A percentile compares a stretch with the other conserved stretches of the same genome.
Conservation (phyloP, 2,329 filamentous ascomycete genomes). For the Sclerotinia minor region DNA sequence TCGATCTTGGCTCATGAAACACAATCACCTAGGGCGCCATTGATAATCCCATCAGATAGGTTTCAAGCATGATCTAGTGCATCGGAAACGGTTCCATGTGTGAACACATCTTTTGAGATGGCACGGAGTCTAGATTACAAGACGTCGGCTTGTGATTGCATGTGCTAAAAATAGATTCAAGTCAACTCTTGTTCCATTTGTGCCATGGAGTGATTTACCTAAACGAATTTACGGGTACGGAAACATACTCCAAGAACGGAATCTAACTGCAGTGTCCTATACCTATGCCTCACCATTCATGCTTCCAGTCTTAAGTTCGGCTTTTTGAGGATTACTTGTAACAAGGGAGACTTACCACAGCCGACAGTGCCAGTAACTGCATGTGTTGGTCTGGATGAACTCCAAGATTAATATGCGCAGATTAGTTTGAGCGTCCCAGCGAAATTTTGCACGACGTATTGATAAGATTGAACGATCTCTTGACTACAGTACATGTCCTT, state of each 20-base stretch:
- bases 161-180: constrained; percentile 41
- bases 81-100: neutral
- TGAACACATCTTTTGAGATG: too few relatives aligned
- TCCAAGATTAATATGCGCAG: neutral
- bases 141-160: constrained; percentile 28
- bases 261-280: constrained; percentile 46
- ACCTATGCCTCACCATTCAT: constrained; percentile 34
- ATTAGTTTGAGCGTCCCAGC: neutral
- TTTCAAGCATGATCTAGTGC: neutral
- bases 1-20: neutral
- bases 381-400: neutral
- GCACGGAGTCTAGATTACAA: too few relatives aligned
- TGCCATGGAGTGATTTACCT: constrained; percentile 32
- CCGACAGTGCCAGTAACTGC: constrained; percentile 28
- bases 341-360: constrained; percentile 43
- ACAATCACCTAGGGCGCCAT: neutral
- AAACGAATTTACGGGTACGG: constrained; percentile 33
- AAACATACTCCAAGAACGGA: constrained; percentile 48
- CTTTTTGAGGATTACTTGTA: constrained; percentile 43
- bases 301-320: constrained; percentile 31
- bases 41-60: neutral
- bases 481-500: neutral
- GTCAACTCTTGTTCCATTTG: neutral
- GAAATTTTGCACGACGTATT: neutral
- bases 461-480: neutral